Evolutionary conservation across 495 filamentous ascomycete genomes (phyloP), one percentile per base, ranked within the genome.

Genomic region (Podospora pseudoanserina): DNA sequence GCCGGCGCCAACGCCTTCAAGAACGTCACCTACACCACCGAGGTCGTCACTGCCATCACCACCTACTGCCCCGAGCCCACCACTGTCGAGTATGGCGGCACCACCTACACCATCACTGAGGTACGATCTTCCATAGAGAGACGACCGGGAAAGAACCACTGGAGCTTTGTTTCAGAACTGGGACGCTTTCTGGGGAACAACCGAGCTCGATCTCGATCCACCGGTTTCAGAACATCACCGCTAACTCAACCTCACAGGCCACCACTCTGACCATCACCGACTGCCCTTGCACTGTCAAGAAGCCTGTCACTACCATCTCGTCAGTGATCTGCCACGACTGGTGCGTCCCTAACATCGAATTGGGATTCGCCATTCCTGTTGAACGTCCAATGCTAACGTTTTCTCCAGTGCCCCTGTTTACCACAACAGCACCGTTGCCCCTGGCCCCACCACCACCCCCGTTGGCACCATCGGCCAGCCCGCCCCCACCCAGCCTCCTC

Each of bases 11-110:
- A 85, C 73, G 84, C 86, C 76, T 81, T 76, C 71, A 72, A 73
- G 70, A 82, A 76, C 71, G 81, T 78, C 60, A 79, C 79, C 75
- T 88, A 86, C 81, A 86, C 86, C 81, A 96, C 92, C 69, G 89
- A 94, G 83, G 82, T 91, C 63, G 87, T 94, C 74, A 92, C 90
- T 64, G 82, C 86, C 59, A 90, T 89, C 85, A 91, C 89, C 84
- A 96, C 93, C 77, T 93, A 85, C 89, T 96, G 93, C 90, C 90
- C 92, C 16, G 83, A 80, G 74, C 78, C 92, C 73, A 96, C 93
- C 75, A 75, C 82, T 71, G 79, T 96, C 80, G 86, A 86, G 76
- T 83, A 89, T 83, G 86, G 85, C 78, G 81, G 81, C 79, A 78
- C 83, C 67, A 95, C 92, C 82, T 91, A 92, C 89, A 92, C 87